phyloP scores from a whole-genome alignment of 2,329 filamentous ascomycete species.

The Pseudogymnoascus verrucosus region DNA sequence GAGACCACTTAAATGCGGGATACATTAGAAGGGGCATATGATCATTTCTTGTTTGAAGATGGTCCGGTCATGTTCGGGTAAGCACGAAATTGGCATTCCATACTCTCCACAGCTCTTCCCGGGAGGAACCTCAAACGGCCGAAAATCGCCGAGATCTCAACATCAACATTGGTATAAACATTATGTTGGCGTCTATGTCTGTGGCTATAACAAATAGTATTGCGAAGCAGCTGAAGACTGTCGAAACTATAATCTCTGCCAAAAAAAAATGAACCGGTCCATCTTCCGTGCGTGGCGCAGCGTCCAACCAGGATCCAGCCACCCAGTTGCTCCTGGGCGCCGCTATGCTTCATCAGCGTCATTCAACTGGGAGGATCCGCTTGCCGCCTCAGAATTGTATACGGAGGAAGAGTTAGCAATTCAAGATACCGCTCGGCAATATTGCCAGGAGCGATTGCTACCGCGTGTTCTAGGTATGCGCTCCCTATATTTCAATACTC shows the following conservation, averaged over 20 bases:
- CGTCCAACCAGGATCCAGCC: background rate
- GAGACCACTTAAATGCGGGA: background rate
- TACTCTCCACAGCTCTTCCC: background rate
- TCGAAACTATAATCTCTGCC: background rate
- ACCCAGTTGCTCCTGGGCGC: background rate
- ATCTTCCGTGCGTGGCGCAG: background rate
- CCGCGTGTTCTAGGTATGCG: slow-evolving; percentile 75
- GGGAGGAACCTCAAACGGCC: background rate
- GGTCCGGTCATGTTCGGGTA: background rate
- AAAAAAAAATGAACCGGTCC: background rate
- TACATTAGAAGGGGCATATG: background rate
- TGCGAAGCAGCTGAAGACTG: background rate
- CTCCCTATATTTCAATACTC: background rate
- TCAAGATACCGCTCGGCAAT: slow-evolving; percentile 80
- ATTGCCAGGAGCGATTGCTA: slow-evolving; percentile 82
- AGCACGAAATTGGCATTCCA: background rate
- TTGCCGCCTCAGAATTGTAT: slow-evolving; percentile 64
- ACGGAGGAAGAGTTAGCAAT: slow-evolving; percentile 91
- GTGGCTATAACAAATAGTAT: background rate
- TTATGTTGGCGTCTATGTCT: background rate
- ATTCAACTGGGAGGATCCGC: slow-evolving; percentile 94
- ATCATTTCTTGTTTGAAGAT: background rate
- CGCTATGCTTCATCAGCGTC: slow-evolving; percentile 23
- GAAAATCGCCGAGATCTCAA: background rate
- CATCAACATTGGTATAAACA: background rate